These are phyloP conservation scores for Cetradonia linearis DNA, from an alignment of 495 filamentous ascomycete species.

Conservation along the genomic window DNA sequence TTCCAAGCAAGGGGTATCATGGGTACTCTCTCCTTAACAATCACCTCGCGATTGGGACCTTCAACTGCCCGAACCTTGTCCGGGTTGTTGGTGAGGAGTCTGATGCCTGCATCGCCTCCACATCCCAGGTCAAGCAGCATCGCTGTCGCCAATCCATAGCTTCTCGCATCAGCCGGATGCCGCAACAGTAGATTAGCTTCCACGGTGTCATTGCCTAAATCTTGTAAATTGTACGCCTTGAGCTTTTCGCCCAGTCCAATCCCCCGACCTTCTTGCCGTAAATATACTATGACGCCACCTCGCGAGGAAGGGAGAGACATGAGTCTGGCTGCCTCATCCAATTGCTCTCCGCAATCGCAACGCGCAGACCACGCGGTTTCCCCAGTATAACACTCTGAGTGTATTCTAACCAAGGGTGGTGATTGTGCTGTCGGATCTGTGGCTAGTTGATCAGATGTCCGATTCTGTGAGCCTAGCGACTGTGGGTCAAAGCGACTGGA, in stretches of 20 bases:
- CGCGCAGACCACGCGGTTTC: constrained; percentile 97
- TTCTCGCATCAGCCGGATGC: constrained; percentile 88
- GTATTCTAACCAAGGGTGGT: constrained; percentile 78
- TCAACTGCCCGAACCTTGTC: constrained; percentile 94
- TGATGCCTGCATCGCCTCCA: constrained; percentile 56
- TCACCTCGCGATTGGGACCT: constrained; percentile 75
- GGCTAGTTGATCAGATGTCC: constrained; percentile 17
- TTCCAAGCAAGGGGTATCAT: constrained; percentile 97
- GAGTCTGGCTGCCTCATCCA: constrained; percentile 88
- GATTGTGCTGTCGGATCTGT: constrained; percentile 14
- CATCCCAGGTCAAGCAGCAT: constrained; percentile 80
- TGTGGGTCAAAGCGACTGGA: constrained; percentile 48
- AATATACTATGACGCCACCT: constrained; percentile 87
- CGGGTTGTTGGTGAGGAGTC: constrained; percentile 93
- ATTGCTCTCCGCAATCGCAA: constrained; percentile 95
- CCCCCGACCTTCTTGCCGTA: constrained; percentile 90
- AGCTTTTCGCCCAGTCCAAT: constrained; percentile 92
- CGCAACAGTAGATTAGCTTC: constrained; percentile 87
- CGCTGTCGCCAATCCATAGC: constrained; percentile 88
- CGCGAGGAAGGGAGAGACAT: constrained; percentile 70
- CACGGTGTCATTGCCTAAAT: constrained; percentile 88
- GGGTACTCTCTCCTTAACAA: constrained; percentile 78
- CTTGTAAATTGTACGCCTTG: constrained; percentile 96
- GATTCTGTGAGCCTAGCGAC: constrained; percentile 11
- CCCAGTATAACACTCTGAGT: constrained; percentile 97